phyloP scores from a whole-genome alignment of 2,329 filamentous ascomycete genomes.

The Epichloe brachyelytri region DNA sequence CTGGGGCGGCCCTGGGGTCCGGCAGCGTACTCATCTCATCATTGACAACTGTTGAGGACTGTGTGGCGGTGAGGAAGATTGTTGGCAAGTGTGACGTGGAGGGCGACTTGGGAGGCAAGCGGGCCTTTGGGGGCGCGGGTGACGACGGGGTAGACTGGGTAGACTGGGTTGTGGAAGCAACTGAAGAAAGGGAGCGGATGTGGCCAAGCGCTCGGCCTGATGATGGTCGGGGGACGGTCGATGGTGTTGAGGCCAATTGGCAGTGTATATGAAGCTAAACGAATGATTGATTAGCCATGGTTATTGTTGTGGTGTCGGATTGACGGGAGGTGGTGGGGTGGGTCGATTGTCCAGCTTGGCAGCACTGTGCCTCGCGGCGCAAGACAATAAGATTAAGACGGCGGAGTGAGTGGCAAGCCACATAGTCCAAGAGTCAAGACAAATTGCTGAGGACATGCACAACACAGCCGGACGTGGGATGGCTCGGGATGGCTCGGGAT shows the following conservation, averaged over 20 bases:
- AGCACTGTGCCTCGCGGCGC: neutral
- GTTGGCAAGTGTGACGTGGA: constrained; percentile 24
- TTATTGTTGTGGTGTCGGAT: constrained; percentile 2
- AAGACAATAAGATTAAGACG: neutral
- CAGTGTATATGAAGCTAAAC: constrained; percentile 39
- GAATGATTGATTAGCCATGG: constrained; percentile 10
- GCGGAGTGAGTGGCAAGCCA: neutral
- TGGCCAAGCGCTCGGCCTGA: constrained; percentile 28
- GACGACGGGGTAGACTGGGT: constrained; percentile 14
- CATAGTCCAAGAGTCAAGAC: neutral
- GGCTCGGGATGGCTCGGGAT: neutral
- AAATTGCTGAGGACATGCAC: neutral
- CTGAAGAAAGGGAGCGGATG: constrained; percentile 39
- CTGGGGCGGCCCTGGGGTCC: constrained; percentile 42
- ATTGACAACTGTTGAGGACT: constrained; percentile 29
- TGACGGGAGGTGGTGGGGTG: neutral
- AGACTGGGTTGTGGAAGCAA: constrained; percentile 28
- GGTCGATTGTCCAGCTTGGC: neutral
- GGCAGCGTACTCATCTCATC: constrained; percentile 58
- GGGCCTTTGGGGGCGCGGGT: constrained; percentile 17
- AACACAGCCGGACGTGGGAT: neutral
- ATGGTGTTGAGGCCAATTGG: constrained; percentile 37
- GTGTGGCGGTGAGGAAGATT: constrained; percentile 25
- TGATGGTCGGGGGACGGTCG: constrained; percentile 13
- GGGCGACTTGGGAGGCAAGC: constrained; percentile 25